Conservation (phyloP, 2,329 filamentous ascomycete genomes). For the Emergomyces orientalis region DNA sequence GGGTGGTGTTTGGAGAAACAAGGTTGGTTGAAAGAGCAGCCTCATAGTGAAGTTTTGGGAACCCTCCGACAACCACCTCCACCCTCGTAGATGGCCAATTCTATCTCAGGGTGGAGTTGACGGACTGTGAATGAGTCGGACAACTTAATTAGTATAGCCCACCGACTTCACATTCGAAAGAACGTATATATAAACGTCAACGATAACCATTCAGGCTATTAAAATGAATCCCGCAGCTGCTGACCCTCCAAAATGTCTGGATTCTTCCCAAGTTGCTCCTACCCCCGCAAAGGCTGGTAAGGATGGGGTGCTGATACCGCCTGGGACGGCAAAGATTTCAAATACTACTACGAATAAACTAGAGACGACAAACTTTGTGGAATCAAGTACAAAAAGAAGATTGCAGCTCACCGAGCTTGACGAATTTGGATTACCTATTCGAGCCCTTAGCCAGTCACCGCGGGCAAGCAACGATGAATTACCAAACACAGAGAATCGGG, state of each 20-base stretch:
- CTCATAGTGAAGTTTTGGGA: not conserved
- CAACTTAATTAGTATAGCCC: not conserved
- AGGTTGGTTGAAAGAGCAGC: not conserved
- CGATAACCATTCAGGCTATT: not conserved
- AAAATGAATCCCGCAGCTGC: not conserved
- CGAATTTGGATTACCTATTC: slow-evolving; percentile 34
- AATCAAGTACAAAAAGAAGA: not conserved
- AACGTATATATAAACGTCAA: not conserved
- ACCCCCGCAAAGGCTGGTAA: not conserved
- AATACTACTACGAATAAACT: slow-evolving; percentile 1
- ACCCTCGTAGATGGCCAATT: slow-evolving; percentile 2
- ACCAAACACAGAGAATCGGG: not conserved
- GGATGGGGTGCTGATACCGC: not conserved
- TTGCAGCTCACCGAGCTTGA: slow-evolving; percentile 18
- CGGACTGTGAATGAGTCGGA: not conserved
- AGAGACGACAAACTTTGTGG: not conserved
- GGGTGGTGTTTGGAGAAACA: not conserved
- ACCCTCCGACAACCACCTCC: not conserved
- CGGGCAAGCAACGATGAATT: not conserved
- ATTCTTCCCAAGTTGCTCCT: not conserved
- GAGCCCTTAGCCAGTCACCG: slow-evolving; percentile 12
- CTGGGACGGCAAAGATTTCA: not conserved
- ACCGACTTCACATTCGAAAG: not conserved
- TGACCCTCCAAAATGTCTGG: not conserved
- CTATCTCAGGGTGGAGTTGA: slow-evolving; percentile 5